Conservation (phyloP, 164 flowering plant species). For the Chimonanthus salicifolius region DNA sequence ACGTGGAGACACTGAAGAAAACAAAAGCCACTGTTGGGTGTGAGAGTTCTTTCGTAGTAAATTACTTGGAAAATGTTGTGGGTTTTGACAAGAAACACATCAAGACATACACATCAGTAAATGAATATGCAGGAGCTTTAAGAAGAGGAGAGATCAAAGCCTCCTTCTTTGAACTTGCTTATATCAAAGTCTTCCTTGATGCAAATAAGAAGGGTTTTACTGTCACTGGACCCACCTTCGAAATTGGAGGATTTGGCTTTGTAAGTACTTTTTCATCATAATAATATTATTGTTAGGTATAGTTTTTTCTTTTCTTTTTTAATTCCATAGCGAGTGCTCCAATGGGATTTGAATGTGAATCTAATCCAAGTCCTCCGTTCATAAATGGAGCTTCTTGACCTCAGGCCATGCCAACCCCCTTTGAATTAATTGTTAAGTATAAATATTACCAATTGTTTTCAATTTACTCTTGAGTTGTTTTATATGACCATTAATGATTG, state of each 20-base stretch:
- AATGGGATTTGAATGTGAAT: too few species aligned
- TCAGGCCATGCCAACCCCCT: neutral
- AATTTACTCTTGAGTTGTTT: too few species aligned
- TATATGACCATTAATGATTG: too few species aligned
- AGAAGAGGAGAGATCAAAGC: constrained; percentile 3
- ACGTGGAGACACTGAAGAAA: constrained; percentile 16
- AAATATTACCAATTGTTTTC: too few species aligned
- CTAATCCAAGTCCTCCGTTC: neutral
- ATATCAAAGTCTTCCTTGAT: neutral
- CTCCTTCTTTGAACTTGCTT: constrained; percentile 13
- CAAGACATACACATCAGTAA: neutral
- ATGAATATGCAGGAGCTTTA: neutral
- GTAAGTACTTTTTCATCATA: constrained; percentile 5
- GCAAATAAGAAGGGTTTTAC: neutral
- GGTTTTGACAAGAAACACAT: neutral
- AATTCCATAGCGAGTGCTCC: neutral
- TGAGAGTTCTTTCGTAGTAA: constrained; percentile 25
- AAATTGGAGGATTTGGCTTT: constrained; percentile 20
- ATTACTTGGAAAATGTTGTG: constrained; percentile 14
- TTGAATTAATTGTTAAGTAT: too few species aligned
- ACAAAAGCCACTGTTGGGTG: constrained; percentile 28
- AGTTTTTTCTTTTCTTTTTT: neutral
- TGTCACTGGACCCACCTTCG: neutral
- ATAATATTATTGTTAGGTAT: neutral
- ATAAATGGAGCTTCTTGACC: neutral